Evolutionary conservation across 257 asterid species (phyloP).

Genomic region (Solanum tacnaense): DNA sequence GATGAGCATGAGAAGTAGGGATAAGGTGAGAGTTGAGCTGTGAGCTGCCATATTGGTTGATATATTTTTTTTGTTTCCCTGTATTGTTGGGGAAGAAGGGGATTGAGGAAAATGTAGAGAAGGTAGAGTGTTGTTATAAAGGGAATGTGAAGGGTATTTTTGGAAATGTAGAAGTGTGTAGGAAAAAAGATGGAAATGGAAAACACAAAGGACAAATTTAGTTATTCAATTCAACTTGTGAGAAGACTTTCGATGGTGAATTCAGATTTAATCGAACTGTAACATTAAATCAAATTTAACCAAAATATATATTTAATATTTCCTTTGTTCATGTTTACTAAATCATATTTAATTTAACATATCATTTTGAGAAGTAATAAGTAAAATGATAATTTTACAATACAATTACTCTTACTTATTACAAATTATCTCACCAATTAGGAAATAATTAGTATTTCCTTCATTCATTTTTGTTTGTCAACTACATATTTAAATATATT

Average conservation of each 20-base stretch:
- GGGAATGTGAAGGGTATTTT: neutral
- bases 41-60: neutral
- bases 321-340: no score
- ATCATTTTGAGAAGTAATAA: no score
- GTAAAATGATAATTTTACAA: no score
- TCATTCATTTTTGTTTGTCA: neutral
- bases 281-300: rapidly evolving
- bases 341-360: neutral
- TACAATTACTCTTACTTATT: no score
- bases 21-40: neutral
- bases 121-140: neutral
- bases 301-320: no score
- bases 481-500: no score
- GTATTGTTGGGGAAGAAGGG: neutral
- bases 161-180: neutral
- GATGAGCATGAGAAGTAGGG: slow-evolving; percentile 12
- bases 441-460: no score
- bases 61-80: neutral
- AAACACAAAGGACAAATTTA: neutral
- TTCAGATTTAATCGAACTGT: no score
- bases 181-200: neutral
- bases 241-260: rapidly evolving
- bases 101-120: neutral
- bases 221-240: neutral
- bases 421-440: neutral